These are phyloP conservation scores for Cystofilobasidium macerans DNA, from an alignment of 768 basidiomycete species.

Conservation along the genomic window DNA sequence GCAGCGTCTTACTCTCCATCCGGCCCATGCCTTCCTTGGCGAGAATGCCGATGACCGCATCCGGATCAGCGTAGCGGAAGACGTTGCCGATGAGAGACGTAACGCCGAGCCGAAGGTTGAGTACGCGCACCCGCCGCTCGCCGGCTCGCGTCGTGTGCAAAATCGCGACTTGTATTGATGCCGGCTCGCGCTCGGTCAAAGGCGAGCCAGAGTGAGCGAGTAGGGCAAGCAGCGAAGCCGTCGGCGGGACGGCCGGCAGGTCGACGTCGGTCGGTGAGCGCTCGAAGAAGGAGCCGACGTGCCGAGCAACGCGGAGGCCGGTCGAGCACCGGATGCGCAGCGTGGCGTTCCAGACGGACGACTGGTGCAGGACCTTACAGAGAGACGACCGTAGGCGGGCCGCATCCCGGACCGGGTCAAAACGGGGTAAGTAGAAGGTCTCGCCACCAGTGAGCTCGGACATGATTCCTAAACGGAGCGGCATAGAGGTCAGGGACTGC, in stretches of 20 bases:
- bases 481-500: not conserved
- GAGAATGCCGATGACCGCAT: constrained; percentile 61
- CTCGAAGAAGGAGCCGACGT: constrained; percentile 50
- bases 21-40: constrained; percentile 46
- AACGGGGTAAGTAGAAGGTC: constrained; percentile 84
- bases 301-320: constrained; percentile 42
- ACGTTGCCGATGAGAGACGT: constrained; percentile 78
- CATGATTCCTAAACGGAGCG: constrained; percentile 46
- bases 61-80: constrained; percentile 83
- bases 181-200: constrained; percentile 60
- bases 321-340: constrained; percentile 74
- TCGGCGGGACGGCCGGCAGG: constrained; percentile 69
- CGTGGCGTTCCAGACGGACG: constrained; percentile 66
- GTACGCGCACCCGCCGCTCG: constrained; percentile 66
- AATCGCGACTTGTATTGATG: constrained; percentile 72
- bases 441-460: constrained; percentile 75
- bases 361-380: constrained; percentile 52
- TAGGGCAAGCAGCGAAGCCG: constrained; percentile 52
- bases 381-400: constrained; percentile 63
- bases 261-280: constrained; percentile 55
- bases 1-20: constrained; percentile 45
- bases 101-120: constrained; percentile 74
- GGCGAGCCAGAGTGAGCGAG: constrained; percentile 54
- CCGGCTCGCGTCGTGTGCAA: constrained; percentile 72
- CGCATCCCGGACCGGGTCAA: constrained; percentile 57